A percentile compares a stretch with the other conserved stretches of the same genome.
phyloP scores from a whole-genome alignment of 2,329 filamentous ascomycete species.

The Macrophomina pseudophaseolina region DNA sequence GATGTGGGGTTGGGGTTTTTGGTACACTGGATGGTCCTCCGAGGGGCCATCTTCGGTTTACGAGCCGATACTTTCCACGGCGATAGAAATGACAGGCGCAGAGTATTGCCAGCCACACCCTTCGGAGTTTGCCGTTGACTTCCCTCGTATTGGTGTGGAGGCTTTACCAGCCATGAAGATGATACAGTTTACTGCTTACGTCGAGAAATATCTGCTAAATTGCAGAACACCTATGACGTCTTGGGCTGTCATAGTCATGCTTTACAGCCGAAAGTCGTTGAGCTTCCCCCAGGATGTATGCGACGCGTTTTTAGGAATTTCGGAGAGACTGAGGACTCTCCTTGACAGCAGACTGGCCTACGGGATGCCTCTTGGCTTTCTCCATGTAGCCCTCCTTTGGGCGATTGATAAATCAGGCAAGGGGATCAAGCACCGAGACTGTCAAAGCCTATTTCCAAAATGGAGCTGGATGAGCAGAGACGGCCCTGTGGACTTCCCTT shows the following conservation, averaged over 20 bases:
- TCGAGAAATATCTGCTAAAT: too few species aligned
- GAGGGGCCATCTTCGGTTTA: too few species aligned
- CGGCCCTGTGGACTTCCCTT: neutral
- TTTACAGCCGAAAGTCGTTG: neutral
- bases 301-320: neutral
- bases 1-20: neutral
- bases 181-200: too few species aligned
- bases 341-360: neutral
- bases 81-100: neutral
- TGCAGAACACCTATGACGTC: accelerated
- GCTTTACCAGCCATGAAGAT: too few species aligned
- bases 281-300: neutral
- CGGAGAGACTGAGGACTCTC: too few species aligned
- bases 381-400: neutral
- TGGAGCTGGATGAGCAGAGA: neutral
- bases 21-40: neutral
- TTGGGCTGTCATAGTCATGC: neutral
- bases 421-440: neutral
- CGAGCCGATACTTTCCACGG: neutral
- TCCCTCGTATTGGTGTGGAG: too few species aligned
- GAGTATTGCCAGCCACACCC: too few species aligned
- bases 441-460: neutral
- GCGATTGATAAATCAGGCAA: too few species aligned
- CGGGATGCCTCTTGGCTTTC: neutral
- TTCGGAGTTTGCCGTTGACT: too few species aligned